Conservation (phyloP, 306 rosid species). For the Cucurbita pepo region DNA sequence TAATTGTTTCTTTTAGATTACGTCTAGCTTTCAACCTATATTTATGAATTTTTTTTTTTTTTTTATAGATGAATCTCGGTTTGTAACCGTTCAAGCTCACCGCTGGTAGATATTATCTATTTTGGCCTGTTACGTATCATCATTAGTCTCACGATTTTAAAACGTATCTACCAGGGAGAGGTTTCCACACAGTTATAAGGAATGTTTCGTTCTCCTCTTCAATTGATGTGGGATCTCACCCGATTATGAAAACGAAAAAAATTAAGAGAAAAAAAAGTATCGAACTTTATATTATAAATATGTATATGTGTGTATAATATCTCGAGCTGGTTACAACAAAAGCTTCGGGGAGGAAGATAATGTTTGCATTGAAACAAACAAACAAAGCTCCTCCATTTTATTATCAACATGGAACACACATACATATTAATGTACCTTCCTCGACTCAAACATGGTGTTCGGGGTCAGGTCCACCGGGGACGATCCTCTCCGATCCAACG, state of each 20-base stretch:
- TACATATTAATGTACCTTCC: not conserved
- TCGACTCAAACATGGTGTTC: not conserved
- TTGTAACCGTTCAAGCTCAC: too few species aligned
- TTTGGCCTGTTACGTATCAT: too few species aligned
- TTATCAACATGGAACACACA: not conserved
- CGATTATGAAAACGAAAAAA: too few species aligned
- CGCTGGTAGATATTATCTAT: too few species aligned
- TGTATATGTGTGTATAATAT: not conserved
- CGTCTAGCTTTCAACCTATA: not conserved
- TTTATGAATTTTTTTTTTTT: not conserved
- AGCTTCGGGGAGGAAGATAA: not conserved
- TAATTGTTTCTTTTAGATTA: not conserved
- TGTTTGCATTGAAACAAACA: not conserved
- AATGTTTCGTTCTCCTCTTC: too few species aligned
- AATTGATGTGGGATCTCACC: too few species aligned
- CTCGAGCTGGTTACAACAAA: not conserved
- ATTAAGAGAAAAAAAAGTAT: not conserved
- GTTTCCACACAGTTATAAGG: too few species aligned
- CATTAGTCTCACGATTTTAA: too few species aligned
- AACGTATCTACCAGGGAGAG: too few species aligned
- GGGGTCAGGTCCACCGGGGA: slow-evolving; percentile 1
- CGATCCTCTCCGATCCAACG: not conserved
- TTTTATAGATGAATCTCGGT: not conserved
- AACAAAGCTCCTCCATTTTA: not conserved
- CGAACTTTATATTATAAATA: not conserved